These are phyloP conservation scores for Lactarius trivialis DNA, from an alignment of 768 basidiomycete genomes.

Conservation along the genomic window DNA sequence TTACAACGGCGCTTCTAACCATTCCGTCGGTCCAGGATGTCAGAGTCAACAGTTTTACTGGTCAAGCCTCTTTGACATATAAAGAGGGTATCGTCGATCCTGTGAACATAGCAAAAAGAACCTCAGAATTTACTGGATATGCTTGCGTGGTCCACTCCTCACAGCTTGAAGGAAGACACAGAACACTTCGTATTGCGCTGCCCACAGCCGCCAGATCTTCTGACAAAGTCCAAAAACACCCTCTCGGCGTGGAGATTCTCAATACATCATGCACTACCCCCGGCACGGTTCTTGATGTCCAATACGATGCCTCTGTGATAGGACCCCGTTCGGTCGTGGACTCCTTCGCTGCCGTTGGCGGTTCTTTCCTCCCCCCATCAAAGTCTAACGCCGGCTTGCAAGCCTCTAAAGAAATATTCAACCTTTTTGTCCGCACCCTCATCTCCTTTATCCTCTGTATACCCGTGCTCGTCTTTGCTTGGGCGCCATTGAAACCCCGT, in stretches of 20 bases:
- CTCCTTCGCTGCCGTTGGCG: conserved; percentile 23
- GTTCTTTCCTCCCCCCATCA: conserved; percentile 26
- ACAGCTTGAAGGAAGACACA: conserved; percentile 3
- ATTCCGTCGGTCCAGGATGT: conserved; percentile 18
- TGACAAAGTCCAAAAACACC: not conserved
- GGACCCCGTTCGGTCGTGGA: conserved; percentile 33
- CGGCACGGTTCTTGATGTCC: conserved; percentile 6
- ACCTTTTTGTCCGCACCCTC: conserved; percentile 29
- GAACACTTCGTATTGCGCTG: conserved; percentile 12
- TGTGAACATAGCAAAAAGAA: conserved; percentile 10
- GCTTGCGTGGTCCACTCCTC: conserved; percentile 3
- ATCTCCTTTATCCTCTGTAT: conserved; percentile 32
- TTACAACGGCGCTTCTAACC: conserved; percentile 11
- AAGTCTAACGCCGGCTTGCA: conserved; percentile 25
- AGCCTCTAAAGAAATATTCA: conserved; percentile 29
- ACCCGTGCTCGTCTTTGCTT: conserved; percentile 38
- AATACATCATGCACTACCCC: not conserved
- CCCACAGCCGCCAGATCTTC: not conserved
- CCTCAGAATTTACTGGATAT: conserved; percentile 13
- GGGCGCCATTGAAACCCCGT: conserved; percentile 34
- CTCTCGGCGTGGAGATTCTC: conserved; percentile 6
- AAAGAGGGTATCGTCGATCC: conserved; percentile 11
- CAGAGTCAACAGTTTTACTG: conserved; percentile 15
- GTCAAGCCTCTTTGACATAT: conserved; percentile 18
- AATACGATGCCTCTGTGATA: conserved; percentile 26